A percentile compares a stretch with the other conserved stretches of the same genome.
phyloP scores from a whole-genome alignment of 176 grass and related monocot species.

The Leersia perrieri region DNA sequence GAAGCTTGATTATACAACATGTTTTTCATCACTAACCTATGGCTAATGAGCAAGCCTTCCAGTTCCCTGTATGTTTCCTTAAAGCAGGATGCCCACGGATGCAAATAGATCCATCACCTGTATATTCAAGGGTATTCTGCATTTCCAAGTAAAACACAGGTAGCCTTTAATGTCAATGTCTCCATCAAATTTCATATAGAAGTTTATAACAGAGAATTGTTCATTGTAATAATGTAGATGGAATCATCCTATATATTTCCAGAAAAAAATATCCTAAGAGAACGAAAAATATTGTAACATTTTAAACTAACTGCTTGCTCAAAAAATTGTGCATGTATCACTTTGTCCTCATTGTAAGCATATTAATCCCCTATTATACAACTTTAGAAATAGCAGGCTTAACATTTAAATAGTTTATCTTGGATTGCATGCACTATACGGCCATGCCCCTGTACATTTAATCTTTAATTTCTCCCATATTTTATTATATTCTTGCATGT shows the following conservation, averaged over 20 bases:
- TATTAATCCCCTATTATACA: not conserved
- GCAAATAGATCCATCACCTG: constrained; percentile 63
- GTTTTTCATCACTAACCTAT: constrained; percentile 27
- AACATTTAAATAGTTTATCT: not conserved
- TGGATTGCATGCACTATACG: not conserved
- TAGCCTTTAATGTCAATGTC: not conserved
- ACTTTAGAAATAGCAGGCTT: too few relatives aligned
- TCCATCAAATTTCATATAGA: not conserved
- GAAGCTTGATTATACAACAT: not conserved
- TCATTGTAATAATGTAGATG: not conserved
- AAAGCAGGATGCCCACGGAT: constrained; percentile 38
- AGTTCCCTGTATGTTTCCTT: constrained; percentile 55
- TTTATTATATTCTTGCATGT: too few relatives aligned
- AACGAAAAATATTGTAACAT: not conserved
- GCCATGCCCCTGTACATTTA: too few relatives aligned
- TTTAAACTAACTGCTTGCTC: not conserved
- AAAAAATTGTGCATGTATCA: not conserved
- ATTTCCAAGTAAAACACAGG: not conserved
- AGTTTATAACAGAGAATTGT: not conserved
- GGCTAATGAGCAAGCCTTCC: constrained; percentile 54
- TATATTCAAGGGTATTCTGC: constrained; percentile 36
- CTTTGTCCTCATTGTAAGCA: not conserved
- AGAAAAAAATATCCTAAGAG: not conserved
- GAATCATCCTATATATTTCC: not conserved
- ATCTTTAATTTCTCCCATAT: too few relatives aligned